Percentiles rank a stretch among this genome's conserved stretches.
These are phyloP conservation scores for Leccinum griseonigrum DNA, from an alignment of 1,284 basidiomycete species.

Conservation along the genomic window DNA sequence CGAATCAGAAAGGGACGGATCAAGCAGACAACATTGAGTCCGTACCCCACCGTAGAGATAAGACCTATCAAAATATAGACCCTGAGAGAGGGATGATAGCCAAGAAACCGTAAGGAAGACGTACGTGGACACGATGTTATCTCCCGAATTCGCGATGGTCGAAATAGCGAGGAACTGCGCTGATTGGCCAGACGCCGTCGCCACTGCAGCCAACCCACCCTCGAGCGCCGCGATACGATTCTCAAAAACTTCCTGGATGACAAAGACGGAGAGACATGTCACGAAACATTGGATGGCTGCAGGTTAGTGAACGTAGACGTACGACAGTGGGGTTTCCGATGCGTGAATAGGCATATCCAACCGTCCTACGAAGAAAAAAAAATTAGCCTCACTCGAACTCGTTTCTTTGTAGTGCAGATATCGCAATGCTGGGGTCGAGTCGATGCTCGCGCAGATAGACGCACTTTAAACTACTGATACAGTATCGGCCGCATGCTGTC, in stretches of 20 bases:
- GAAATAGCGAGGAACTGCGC: slow-evolving; percentile 81
- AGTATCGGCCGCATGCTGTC: slow-evolving; percentile 68
- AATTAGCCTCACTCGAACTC: slow-evolving; percentile 1
- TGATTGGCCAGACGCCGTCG: slow-evolving; percentile 75
- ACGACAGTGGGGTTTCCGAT: slow-evolving; percentile 85
- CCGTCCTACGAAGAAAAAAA: slow-evolving; percentile 37
- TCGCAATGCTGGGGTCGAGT: not conserved
- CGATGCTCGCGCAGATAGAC: slow-evolving; percentile 6
- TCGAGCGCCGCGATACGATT: slow-evolving; percentile 83
- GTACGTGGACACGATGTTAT: slow-evolving; percentile 79
- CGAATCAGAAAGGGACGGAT: not conserved
- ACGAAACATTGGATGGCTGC: not conserved
- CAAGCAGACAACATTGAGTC: slow-evolving; percentile 25
- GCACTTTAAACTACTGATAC: slow-evolving; percentile 64
- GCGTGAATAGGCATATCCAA: slow-evolving; percentile 77
- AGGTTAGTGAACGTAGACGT: slow-evolving; percentile 27
- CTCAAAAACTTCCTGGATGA: slow-evolving; percentile 73
- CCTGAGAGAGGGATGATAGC: not conserved
- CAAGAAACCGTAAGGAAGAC: slow-evolving; percentile 17
- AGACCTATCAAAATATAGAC: slow-evolving; percentile 35
- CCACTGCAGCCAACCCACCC: slow-evolving; percentile 79
- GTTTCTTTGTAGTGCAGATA: not conserved
- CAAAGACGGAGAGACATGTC: not conserved
- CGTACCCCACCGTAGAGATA: slow-evolving; percentile 66
- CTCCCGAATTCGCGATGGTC: slow-evolving; percentile 65